Evolutionary conservation across 345 rosid genomes (phyloP).

Genomic region (Boechera retrofracta): DNA sequence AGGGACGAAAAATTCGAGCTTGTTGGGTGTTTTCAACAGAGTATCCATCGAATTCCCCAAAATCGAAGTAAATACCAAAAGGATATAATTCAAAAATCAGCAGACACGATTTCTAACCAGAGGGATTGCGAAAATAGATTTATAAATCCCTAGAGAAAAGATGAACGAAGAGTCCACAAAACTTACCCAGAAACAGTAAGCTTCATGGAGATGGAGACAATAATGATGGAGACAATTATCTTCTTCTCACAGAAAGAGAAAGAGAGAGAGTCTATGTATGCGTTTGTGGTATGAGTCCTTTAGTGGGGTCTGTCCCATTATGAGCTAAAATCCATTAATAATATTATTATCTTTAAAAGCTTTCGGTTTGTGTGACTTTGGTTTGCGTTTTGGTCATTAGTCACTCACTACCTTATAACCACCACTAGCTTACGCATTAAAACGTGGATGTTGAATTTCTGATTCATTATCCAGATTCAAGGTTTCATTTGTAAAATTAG

Average conservation of each 20-base stretch:
- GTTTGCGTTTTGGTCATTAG: conserved; percentile 19
- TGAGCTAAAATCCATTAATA: conserved; percentile 14
- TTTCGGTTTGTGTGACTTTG: conserved; percentile 9
- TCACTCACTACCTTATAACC: not conserved
- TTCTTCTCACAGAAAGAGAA: conserved; percentile 17
- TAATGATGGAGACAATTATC: conserved; percentile 40
- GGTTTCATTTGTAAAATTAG: not conserved
- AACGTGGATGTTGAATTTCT: not conserved
- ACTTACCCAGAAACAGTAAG: conserved; percentile 40
- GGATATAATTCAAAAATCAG: not conserved
- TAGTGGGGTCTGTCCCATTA: conserved; percentile 27
- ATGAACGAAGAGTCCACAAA: conserved; percentile 21
- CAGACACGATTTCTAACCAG: conserved; percentile 17
- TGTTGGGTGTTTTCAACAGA: conserved; percentile 71
- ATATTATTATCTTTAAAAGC: not conserved
- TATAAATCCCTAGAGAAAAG: not conserved
- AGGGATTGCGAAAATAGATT: conserved; percentile 7
- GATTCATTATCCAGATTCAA: conserved; percentile 2
- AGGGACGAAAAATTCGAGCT: conserved; percentile 62
- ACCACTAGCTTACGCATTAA: conserved; percentile 9
- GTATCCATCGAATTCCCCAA: conserved; percentile 66
- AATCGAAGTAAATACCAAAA: not conserved
- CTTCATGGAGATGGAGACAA: conserved; percentile 47
- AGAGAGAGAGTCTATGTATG: conserved; percentile 21
- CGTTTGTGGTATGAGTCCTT: conserved; percentile 39